These are phyloP conservation scores for Pyrus hybrid DNA, from an alignment of 331 rosid species.

Conservation along the genomic window DNA sequence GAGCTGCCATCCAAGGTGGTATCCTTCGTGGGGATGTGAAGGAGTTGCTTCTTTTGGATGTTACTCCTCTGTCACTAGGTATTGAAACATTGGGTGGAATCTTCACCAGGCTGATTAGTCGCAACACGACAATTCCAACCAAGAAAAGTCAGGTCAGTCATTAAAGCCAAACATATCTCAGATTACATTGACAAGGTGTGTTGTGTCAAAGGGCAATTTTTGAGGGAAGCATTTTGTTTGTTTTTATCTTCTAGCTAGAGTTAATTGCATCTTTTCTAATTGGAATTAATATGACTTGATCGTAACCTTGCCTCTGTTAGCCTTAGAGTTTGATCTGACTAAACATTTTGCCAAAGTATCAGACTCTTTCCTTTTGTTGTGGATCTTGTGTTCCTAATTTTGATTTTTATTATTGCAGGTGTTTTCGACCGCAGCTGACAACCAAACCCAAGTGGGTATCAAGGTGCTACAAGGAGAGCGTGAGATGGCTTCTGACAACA, in stretches of 20 bases:
- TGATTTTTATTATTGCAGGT: constrained; percentile 29
- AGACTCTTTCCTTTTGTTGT: not conserved
- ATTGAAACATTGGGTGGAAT: constrained; percentile 97
- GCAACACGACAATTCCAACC: constrained; percentile 92
- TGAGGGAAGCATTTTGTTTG: not conserved
- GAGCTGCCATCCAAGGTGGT: constrained; percentile 96
- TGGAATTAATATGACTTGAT: too few relatives aligned
- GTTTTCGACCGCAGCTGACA: constrained; percentile 89
- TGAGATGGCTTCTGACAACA: constrained; percentile 96
- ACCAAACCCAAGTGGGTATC: constrained; percentile 92
- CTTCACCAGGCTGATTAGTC: constrained; percentile 68
- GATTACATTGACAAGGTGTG: not conserved
- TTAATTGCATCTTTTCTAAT: not conserved
- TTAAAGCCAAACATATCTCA: not conserved
- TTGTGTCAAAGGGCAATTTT: not conserved
- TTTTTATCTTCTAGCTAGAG: too few relatives aligned
- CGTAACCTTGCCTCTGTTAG: not conserved
- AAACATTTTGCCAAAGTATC: not conserved
- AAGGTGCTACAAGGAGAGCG: too few relatives aligned
- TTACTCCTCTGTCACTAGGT: constrained; percentile 87
- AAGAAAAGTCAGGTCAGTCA: constrained; percentile 77
- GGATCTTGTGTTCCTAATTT: constrained; percentile 4
- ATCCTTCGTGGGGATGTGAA: constrained; percentile 96
- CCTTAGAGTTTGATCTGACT: not conserved
- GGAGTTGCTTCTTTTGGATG: constrained; percentile 81